Percentiles rank a stretch among this genome's conserved stretches.
Evolutionary conservation across 192 early-diverging fungal species (phyloP).

Genomic region (Dispira simplex): DNA sequence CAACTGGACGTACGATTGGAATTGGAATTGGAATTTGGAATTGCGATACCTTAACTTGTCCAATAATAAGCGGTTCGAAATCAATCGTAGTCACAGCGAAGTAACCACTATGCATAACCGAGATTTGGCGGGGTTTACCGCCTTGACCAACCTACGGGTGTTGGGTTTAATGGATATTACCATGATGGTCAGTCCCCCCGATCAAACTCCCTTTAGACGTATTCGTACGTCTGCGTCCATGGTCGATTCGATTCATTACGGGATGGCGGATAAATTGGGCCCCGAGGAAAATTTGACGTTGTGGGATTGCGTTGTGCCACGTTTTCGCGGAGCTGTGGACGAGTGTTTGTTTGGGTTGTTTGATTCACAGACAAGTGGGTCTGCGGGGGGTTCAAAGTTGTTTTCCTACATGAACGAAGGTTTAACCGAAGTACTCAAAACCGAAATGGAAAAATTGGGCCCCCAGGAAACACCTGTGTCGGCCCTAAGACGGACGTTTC

Average conservation of each 20-base stretch:
- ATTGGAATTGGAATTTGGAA: constrained; percentile 89
- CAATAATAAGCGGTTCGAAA: constrained; percentile 78
- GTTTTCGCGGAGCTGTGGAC: constrained; percentile 70
- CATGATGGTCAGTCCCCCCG: constrained; percentile 59
- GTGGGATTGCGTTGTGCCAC: constrained; percentile 77
- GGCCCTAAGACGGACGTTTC: constrained; percentile 68
- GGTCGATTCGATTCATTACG: constrained; percentile 70
- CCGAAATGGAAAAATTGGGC: constrained; percentile 56
- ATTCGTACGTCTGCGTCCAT: constrained; percentile 70
- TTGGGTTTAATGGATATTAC: constrained; percentile 88
- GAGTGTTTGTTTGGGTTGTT: constrained; percentile 82
- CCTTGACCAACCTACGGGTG: constrained; percentile 58
- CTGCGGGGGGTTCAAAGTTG: constrained; percentile 24
- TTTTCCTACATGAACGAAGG: constrained; percentile 57
- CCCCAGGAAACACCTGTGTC: constrained; percentile 37
- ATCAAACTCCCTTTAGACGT: constrained; percentile 65
- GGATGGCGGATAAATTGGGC: constrained; percentile 71
- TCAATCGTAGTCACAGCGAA: constrained; percentile 49
- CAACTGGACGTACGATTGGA: constrained; percentile 95
- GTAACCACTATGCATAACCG: constrained; percentile 19
- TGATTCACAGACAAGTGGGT: constrained; percentile 42
- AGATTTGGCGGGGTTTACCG: constrained; percentile 62
- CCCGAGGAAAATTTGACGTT: constrained; percentile 49
- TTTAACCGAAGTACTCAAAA: constrained; percentile 45
- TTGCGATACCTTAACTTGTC: constrained; percentile 83